Conservation (phyloP, 345 rosid genomes). For the Corymbia maculata region DNA sequence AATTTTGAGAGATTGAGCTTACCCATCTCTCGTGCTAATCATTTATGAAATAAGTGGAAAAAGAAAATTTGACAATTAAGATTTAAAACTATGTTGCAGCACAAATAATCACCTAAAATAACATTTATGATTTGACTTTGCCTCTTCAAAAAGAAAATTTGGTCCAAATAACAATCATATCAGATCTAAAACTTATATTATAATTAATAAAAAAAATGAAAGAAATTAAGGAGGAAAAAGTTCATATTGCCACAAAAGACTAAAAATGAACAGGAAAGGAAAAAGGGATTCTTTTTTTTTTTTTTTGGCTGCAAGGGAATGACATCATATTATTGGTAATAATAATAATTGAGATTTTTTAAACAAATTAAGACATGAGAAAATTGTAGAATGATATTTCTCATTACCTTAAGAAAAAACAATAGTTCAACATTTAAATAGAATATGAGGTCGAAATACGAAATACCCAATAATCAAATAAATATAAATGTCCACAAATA, state of each 20-base stretch:
- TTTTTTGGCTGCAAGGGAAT: too few relatives aligned
- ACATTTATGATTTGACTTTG: not conserved
- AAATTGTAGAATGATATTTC: not conserved
- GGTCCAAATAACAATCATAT: not conserved
- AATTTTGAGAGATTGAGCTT: not conserved
- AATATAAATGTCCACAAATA: not conserved
- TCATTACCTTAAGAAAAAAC: not conserved
- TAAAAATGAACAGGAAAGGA: too few relatives aligned
- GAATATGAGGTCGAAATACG: not conserved
- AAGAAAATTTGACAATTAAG: not conserved
- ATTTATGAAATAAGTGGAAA: not conserved
- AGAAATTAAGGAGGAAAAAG: too few relatives aligned
- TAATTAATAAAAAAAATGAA: too few relatives aligned
- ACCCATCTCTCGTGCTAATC: not conserved
- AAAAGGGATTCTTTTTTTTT: too few relatives aligned
- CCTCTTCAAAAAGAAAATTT: not conserved
- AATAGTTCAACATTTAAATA: not conserved
- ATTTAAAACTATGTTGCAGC: not conserved
- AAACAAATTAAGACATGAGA: too few relatives aligned
- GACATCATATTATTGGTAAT: too few relatives aligned
- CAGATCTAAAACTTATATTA: too few relatives aligned
- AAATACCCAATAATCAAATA: not conserved
- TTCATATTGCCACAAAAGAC: too few relatives aligned
- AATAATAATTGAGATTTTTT: too few relatives aligned
- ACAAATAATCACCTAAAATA: not conserved